Base-by-base conservation (phyloP, 257 asterid species). In the Ophiorrhiza pumila region DNA sequence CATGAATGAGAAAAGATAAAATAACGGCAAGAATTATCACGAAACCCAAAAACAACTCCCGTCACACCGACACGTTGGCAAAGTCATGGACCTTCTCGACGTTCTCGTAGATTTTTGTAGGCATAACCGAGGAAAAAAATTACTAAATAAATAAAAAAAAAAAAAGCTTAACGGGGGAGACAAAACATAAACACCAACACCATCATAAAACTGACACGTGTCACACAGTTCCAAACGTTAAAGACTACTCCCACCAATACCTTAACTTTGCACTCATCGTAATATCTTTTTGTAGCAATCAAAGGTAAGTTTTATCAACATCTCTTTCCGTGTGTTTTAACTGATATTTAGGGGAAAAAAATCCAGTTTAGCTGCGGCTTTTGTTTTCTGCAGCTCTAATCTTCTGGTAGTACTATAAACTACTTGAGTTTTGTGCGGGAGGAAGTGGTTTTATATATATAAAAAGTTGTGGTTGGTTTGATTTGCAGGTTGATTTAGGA, bases 51-150 rank as follows among this genome's bases (percentile, higher is more conserved):
- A 64, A 37, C 74, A 75, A 35, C 80, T 66, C 31, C 14, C 75
- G 64, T 15, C 46, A 53, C 23, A 3, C 20, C 43, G 81, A 46
- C 90, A 83, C 94, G 91, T 86, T 79, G 49, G 45, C 78, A 37
- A 0, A 2, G 35, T 32, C 62, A 2, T 31, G 74, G 65, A 41
- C 73, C 64, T 52, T 69, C 74, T 39, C 45, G 74, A 70, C 41
- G 37, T 39, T 69, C 50, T n/a, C 18, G 4, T 35, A 2, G 50
- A 35, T 63, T 43, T 65, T 65, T 43, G 17, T 31, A 11, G 13
- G 63, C 2, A 8, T 0, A 37, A 75, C 68, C 71, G 72, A 57
- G 82, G 78, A 83, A 57, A 69, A 76, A n/a, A n/a, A n/a, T n/a
- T n/a, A n/a, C n/a, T n/a, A n/a, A n/a, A n/a, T n/a, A n/a, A n/a